These are phyloP conservation scores for Vicia sativa DNA, from an alignment of 306 rosid species.

Conservation along the genomic window DNA sequence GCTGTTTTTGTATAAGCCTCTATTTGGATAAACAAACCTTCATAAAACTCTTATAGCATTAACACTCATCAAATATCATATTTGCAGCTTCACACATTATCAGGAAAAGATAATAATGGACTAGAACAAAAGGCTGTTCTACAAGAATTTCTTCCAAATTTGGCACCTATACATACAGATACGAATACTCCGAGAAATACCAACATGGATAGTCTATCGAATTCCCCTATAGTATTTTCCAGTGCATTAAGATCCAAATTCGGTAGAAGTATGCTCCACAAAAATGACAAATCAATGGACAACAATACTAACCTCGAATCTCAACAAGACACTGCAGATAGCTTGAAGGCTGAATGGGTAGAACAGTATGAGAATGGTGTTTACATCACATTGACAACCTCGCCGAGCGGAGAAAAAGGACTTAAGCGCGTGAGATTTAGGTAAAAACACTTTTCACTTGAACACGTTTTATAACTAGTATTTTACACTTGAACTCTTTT, in stretches of 20 bases:
- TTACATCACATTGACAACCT: constrained; percentile 62
- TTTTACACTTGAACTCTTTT: too few species aligned
- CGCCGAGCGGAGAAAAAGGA: constrained; percentile 69
- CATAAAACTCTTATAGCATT: not conserved
- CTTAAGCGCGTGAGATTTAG: constrained; percentile 82
- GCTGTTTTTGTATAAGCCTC: not conserved
- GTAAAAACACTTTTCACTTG: constrained; percentile 40
- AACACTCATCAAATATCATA: not conserved
- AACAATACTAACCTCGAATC: constrained; percentile 41
- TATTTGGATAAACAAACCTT: not conserved
- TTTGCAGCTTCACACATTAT: constrained; percentile 66
- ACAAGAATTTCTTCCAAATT: constrained; percentile 45
- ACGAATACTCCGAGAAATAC: constrained; percentile 45
- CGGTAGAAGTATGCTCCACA: constrained; percentile 46
- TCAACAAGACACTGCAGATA: constrained; percentile 43
- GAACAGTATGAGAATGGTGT: constrained; percentile 80
- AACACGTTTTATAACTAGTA: too few species aligned
- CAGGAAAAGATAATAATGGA: constrained; percentile 52
- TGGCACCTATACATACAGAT: constrained; percentile 49
- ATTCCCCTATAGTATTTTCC: constrained; percentile 65
- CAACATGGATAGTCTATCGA: constrained; percentile 50
- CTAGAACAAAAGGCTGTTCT: too few species aligned
- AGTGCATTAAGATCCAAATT: constrained; percentile 55
- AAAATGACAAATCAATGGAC: constrained; percentile 38
- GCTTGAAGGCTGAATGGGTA: constrained; percentile 63